phyloP scores from a whole-genome alignment of 2,329 filamentous ascomycete genomes.

The Colletotrichum spinosum region DNA sequence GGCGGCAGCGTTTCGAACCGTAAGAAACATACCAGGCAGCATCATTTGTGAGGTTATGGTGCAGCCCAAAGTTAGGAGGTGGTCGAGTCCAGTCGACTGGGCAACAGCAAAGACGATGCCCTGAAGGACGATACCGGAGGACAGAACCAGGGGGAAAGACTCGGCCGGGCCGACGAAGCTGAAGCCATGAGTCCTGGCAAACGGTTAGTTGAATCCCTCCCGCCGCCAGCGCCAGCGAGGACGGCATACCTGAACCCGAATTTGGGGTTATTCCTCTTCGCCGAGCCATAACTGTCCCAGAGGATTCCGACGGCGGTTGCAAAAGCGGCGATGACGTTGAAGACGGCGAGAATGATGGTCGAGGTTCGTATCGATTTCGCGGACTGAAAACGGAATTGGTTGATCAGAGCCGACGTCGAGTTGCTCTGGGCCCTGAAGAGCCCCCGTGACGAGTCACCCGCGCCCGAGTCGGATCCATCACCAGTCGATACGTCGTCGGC shows the following conservation, averaged over 20 bases:
- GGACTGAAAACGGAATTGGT: slow-evolving; percentile 63
- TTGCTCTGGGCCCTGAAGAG: slow-evolving; percentile 44
- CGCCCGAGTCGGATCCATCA: slow-evolving; percentile 41
- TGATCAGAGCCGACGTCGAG: slow-evolving; percentile 59
- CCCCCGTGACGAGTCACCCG: slow-evolving; percentile 43
- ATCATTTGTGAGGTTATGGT: slow-evolving; percentile 66
- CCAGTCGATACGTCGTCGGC: slow-evolving; percentile 27
- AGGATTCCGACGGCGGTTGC: slow-evolving; percentile 67
- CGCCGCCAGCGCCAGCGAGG: neutral
- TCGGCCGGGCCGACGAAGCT: slow-evolving; percentile 60
- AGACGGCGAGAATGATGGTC: slow-evolving; percentile 69
- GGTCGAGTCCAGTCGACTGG: slow-evolving; percentile 66
- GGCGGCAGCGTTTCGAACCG: neutral
- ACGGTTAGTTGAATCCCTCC: slow-evolving; percentile 5
- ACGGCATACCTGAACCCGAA: slow-evolving; percentile 55
- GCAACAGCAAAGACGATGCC: slow-evolving; percentile 67
- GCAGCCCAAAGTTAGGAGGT: slow-evolving; percentile 64
- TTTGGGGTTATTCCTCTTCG: slow-evolving; percentile 53
- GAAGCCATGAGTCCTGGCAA: slow-evolving; percentile 50
- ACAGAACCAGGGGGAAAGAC: slow-evolving; percentile 67
- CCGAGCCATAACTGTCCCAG: slow-evolving; percentile 63
- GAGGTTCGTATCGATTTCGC: slow-evolving; percentile 71
- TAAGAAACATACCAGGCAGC: slow-evolving; percentile 64
- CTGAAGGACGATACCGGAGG: slow-evolving; percentile 68
- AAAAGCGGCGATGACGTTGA: slow-evolving; percentile 70